Evolutionary conservation across 176 grass and related monocot genomes (phyloP), one percentile per base, ranked within the genome.

Genomic region (Juncus effusus): DNA sequence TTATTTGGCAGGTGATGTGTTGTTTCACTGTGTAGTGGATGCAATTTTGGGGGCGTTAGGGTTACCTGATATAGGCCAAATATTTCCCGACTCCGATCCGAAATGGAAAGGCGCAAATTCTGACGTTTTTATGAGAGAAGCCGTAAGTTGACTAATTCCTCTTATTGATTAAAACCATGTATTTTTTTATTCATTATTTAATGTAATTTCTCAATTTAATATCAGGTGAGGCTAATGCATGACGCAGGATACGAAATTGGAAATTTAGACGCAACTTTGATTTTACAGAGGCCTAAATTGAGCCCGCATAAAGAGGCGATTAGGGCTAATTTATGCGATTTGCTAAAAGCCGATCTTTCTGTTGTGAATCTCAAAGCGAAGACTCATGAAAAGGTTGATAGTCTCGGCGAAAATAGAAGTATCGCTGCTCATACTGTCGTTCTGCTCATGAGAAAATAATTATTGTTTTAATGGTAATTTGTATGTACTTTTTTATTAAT

Each of bases 301-400:
- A 99, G 94, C 50, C 94, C 94, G 42, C 80, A 87, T 68, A 99
- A 99, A 78, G 94, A 99, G 63, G 85, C 78, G 10, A 93, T 99
- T 64, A 65, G 94, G 16, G 80, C 88, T 1, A 99, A 93, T 63
- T 87, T 99, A 45, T 93, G 94, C 38, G 81, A 80, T 42, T 69
- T 99, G 39, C 85, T 99, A 5, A 82, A 81, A 65, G 88, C 85
- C 2, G 80, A 90, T 83, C 89, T 83, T 10, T 87, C 94, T 51
- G 85, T 93, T 10, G 80, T 99, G 16, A 99, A 99, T 73, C 89
- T 99, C 52, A 99, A 99, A 85, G 94, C 94, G 41, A 99, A 99
- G 74, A 99, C 85, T 0, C 94, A 99, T 35, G 94, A 99, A 67
- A 93, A 99, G 74, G 94, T 99, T 0, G 94, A 99, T 69, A 99